Evolutionary conservation across 805 yeast genomes (phyloP).

Genomic region (Candida rishiriensis): DNA sequence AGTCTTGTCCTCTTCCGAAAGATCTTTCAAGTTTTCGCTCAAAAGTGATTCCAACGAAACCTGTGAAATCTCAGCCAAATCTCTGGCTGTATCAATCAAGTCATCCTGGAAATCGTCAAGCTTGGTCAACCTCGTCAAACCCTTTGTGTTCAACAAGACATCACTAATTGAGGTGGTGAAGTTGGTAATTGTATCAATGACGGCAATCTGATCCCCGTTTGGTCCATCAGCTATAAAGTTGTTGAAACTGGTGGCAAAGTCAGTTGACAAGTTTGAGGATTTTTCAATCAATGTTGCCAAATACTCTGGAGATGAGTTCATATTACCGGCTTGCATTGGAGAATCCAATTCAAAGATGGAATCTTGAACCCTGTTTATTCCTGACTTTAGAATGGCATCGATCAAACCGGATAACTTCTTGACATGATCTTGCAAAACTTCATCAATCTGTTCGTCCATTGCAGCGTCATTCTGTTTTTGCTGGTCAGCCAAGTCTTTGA

Average conservation of each 20-base stretch:
- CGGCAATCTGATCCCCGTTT: conserved; percentile 54
- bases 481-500: conserved; percentile 49
- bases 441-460: conserved; percentile 55
- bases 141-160: conserved; percentile 63
- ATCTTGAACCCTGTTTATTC: conserved; percentile 70
- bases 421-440: conserved; percentile 43
- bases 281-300: conserved; percentile 66
- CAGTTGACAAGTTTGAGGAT: conserved; percentile 66
- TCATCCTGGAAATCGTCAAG: conserved; percentile 49
- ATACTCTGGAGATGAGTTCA: conserved; percentile 67
- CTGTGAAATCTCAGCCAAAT: conserved; percentile 57
- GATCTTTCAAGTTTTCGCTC: conserved; percentile 45
- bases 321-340: conserved; percentile 79
- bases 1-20: conserved; percentile 60
- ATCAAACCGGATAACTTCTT: conserved; percentile 47
- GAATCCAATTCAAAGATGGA: conserved; percentile 65
- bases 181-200: conserved; percentile 58
- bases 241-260: conserved; percentile 74
- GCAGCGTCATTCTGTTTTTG: conserved; percentile 47
- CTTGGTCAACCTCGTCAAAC: conserved; percentile 53
- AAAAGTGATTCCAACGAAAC: conserved; percentile 56
- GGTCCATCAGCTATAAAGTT: conserved; percentile 74
- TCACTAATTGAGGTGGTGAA: conserved; percentile 61
- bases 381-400: conserved; percentile 68
- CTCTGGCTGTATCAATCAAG: conserved; percentile 44